A percentile compares a stretch with the other conserved stretches of the same genome.
Conservation (phyloP, 495 filamentous ascomycete species). For the Alectoria sarmentosa region DNA sequence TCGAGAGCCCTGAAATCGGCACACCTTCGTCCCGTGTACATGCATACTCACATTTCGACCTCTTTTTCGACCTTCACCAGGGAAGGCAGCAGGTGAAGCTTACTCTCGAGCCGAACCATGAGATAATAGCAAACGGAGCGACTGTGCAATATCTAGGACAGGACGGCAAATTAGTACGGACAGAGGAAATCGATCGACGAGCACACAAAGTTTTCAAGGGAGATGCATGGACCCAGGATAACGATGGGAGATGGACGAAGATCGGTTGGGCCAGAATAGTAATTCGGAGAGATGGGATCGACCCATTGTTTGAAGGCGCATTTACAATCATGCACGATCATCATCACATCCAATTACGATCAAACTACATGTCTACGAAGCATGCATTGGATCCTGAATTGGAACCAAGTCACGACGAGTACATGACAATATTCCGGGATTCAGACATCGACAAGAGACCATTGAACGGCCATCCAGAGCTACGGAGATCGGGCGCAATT, state of each 20-base stretch:
- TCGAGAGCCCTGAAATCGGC: conserved; percentile 70
- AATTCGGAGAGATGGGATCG: conserved; percentile 63
- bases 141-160: conserved; percentile 60
- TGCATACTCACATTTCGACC: conserved; percentile 70
- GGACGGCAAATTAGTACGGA: conserved; percentile 55
- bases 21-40: conserved; percentile 75
- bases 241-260: conserved; percentile 62
- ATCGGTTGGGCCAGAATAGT: conserved; percentile 82
- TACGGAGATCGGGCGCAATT: conserved; percentile 41
- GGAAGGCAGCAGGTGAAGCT: conserved; percentile 66
- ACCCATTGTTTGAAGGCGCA: conserved; percentile 84
- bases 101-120: conserved; percentile 82
- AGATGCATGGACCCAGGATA: conserved; percentile 59
- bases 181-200: conserved; percentile 59
- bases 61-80: conserved; percentile 68
- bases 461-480: conserved; percentile 38
- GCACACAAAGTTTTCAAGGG: conserved; percentile 83
- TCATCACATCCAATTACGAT: conserved; percentile 78
- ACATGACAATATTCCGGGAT: conserved; percentile 87
- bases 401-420: conserved; percentile 55
- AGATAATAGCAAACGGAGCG: conserved; percentile 74
- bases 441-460: conserved; percentile 61
- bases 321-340: conserved; percentile 75
- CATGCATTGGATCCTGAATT: conserved; percentile 67
- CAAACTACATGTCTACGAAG: conserved; percentile 66